A percentile compares a stretch with the other conserved stretches of the same genome.
Evolutionary conservation across 805 yeast genomes (phyloP).

Genomic region (Cyberlindnera maclurae): DNA sequence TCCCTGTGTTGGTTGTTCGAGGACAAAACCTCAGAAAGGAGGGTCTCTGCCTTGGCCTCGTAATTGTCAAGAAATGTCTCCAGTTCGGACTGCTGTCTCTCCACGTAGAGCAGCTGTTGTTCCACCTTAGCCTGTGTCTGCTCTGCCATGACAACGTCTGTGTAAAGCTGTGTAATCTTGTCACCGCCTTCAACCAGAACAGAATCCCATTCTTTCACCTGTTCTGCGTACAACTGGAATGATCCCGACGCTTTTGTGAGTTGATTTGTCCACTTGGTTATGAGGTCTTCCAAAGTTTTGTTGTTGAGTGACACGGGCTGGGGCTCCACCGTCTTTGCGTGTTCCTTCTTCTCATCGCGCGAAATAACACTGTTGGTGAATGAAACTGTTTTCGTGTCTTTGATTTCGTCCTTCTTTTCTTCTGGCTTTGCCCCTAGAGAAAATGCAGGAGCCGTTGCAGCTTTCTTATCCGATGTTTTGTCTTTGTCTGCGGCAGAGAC

Average conservation of each 20-base stretch:
- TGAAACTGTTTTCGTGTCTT: constrained; percentile 22
- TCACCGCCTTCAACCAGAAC: constrained; percentile 80
- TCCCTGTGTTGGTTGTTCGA: constrained; percentile 24
- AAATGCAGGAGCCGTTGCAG: constrained; percentile 3
- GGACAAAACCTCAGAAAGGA: constrained; percentile 30
- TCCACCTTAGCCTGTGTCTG: constrained; percentile 80
- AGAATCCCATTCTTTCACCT: constrained; percentile 81
- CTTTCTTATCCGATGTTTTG: constrained; percentile 1
- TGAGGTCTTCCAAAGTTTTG: constrained; percentile 86
- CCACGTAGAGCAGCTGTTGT: constrained; percentile 78
- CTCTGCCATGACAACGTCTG: constrained; percentile 76
- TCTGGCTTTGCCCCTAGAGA: constrained; percentile 20
- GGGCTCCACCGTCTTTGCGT: constrained; percentile 52
- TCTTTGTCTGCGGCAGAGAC: constrained; percentile 6
- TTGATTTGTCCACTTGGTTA: constrained; percentile 89
- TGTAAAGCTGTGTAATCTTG: constrained; percentile 68
- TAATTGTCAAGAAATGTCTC: constrained; percentile 77
- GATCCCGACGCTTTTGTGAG: constrained; percentile 64
- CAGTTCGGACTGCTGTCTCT: constrained; percentile 86
- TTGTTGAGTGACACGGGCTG: constrained; percentile 76
- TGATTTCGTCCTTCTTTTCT: constrained; percentile 16
- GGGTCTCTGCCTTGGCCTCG: constrained; percentile 41
- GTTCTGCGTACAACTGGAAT: constrained; percentile 67
- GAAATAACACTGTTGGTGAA: constrained; percentile 21
- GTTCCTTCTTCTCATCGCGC: constrained; percentile 28